These are phyloP conservation scores for Cryptococcus floricola DNA, from an alignment of 1,284 basidiomycete genomes.

Conservation along the genomic window DNA sequence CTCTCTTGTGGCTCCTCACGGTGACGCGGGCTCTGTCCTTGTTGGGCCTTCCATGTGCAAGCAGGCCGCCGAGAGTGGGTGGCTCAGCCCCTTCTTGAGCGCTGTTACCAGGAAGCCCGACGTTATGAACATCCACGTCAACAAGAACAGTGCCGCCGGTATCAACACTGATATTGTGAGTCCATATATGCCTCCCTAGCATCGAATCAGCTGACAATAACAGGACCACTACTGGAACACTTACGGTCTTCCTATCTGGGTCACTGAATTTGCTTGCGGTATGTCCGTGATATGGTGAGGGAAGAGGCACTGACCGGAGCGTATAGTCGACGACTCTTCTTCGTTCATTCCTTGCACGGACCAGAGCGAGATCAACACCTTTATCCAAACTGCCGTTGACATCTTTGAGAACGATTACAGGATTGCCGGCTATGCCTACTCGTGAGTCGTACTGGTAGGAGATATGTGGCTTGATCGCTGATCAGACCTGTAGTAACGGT, in stretches of 20 bases:
- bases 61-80: conserved; percentile 40
- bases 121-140: conserved; percentile 46
- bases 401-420: conserved; percentile 41
- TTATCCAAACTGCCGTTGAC: conserved; percentile 45
- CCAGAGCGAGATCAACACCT: conserved; percentile 41
- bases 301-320: no score
- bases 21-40: conserved; percentile 34
- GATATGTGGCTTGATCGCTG: neutral
- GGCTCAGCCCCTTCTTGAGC: conserved; percentile 33
- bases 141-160: conserved; percentile 45
- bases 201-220: neutral
- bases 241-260: conserved; percentile 47
- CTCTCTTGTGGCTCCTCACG: conserved; percentile 35
- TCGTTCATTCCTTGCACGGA: conserved; percentile 42
- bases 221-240: conserved; percentile 45
- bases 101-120: conserved; percentile 30
- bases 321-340: conserved; percentile 37
- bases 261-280: conserved; percentile 45
- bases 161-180: conserved; percentile 33
- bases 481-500: conserved; percentile 12
- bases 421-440: conserved; percentile 42
- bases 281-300: no score
- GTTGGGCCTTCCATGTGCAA: conserved; percentile 47
- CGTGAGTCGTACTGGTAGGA: conserved; percentile 1
- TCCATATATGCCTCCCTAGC: neutral